Conservation (phyloP, 106 monocot species). For the Dioscorea dumetorum region DNA sequence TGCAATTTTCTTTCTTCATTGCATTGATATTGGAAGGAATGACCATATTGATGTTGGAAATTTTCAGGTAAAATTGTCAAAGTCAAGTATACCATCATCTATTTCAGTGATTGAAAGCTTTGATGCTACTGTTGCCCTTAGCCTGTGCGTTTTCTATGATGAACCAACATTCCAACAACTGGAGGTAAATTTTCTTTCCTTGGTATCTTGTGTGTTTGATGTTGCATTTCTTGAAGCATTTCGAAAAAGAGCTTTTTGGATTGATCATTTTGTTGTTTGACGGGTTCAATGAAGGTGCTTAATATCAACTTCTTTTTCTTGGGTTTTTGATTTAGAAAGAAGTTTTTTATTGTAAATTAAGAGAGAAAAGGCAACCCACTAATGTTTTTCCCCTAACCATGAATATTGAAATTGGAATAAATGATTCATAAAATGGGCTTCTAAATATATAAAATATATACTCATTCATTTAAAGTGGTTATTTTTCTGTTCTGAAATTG, state of each 20-base stretch:
- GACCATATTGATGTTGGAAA: background rate
- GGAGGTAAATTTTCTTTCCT: conserved; percentile 37
- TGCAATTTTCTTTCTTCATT: background rate
- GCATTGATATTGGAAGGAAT: background rate
- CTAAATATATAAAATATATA: too few species aligned
- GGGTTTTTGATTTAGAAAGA: too few species aligned
- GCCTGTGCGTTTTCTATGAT: conserved; percentile 55
- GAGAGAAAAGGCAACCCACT: too few species aligned
- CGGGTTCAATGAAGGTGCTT: background rate
- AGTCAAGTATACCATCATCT: conserved; percentile 8
- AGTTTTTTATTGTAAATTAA: too few species aligned
- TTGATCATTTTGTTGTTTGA: background rate
- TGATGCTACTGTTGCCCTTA: conserved; percentile 25
- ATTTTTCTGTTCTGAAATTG: too few species aligned
- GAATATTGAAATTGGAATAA: too few species aligned
- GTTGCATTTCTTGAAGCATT: background rate
- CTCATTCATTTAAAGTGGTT: too few species aligned
- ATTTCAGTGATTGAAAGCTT: conserved; percentile 51
- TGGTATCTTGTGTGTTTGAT: background rate
- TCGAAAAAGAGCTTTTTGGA: background rate
- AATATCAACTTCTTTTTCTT: background rate
- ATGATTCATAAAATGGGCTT: too few species aligned
- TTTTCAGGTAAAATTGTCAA: conserved; percentile 38
- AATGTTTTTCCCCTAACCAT: too few species aligned
- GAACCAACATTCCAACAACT: conserved; percentile 62